A percentile compares a stretch with the other conserved stretches of the same genome.
Conservation (phyloP, 140 eudicot species). For the Senecio squalidus region DNA sequence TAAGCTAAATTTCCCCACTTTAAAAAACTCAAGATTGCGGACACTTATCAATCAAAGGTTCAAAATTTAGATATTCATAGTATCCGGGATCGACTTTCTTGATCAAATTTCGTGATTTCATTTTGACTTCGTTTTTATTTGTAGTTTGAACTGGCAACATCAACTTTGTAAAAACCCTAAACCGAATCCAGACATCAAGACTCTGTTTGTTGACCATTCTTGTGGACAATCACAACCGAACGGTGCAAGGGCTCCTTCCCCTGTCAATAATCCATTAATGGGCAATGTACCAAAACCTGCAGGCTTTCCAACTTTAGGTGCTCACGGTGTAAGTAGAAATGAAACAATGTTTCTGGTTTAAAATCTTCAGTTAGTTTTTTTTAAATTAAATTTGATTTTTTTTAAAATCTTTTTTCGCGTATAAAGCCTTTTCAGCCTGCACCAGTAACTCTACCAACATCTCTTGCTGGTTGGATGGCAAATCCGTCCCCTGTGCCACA, state of each 20-base stretch:
- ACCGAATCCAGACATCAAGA: conserved; percentile 80
- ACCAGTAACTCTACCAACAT: conserved; percentile 56
- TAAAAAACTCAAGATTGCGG: conserved; percentile 68
- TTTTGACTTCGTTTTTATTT: conserved; percentile 8
- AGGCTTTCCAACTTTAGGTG: conserved; percentile 39
- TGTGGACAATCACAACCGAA: conserved; percentile 64
- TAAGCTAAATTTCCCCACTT: conserved; percentile 61
- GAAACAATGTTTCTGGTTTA: not conserved
- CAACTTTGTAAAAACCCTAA: conserved; percentile 77
- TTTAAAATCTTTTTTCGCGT: not conserved
- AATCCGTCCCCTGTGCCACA: conserved; percentile 64
- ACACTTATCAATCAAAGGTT: conserved; percentile 84
- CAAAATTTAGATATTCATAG: not conserved
- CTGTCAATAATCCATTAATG: conserved; percentile 36
- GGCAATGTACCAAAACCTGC: conserved; percentile 37
- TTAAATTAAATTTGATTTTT: not conserved
- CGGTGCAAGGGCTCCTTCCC: conserved; percentile 43
- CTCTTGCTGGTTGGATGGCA: conserved; percentile 85
- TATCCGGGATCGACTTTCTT: conserved; percentile 5
- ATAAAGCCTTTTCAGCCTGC: conserved; percentile 67
- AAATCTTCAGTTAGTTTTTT: not conserved
- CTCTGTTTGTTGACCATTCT: conserved; percentile 79
- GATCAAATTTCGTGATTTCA: conserved; percentile 4
- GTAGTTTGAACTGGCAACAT: conserved; percentile 92
- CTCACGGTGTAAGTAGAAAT: conserved; percentile 36